Evolutionary conservation across 768 basidiomycete genomes (phyloP).

Genomic region (Boletus coccyginus): DNA sequence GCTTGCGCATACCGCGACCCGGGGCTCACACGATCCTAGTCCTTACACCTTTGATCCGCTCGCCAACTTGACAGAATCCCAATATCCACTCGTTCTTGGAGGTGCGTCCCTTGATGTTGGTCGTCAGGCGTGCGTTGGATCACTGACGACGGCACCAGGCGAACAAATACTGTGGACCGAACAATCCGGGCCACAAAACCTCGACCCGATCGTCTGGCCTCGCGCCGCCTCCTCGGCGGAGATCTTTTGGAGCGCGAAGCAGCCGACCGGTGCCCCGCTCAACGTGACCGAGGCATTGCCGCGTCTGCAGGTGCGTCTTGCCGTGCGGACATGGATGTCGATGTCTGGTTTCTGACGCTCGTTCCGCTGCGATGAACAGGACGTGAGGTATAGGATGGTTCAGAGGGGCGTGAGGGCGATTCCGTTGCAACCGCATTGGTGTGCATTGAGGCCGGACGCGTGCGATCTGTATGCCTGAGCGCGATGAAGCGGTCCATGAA

Average conservation of each 20-base stretch:
- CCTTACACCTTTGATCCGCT: slow-evolving; percentile 53
- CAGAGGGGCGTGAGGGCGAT: slow-evolving; percentile 46
- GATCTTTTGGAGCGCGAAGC: slow-evolving; percentile 50
- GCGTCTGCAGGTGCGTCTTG: slow-evolving; percentile 39
- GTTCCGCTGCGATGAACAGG: slow-evolving; percentile 19
- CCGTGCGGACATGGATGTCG: no score
- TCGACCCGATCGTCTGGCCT: slow-evolving; percentile 49
- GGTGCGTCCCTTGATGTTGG: slow-evolving; percentile 14
- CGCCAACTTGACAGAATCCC: slow-evolving; percentile 35
- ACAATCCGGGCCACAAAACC: slow-evolving; percentile 41
- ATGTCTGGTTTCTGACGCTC: neutral
- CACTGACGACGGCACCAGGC: slow-evolving; percentile 18
- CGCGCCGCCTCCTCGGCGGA: slow-evolving; percentile 47
- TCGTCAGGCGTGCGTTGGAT: neutral
- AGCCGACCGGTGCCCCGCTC: slow-evolving; percentile 34
- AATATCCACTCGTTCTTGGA: slow-evolving; percentile 39
- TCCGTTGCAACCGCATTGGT: slow-evolving; percentile 55
- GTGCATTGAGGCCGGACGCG: slow-evolving; percentile 46
- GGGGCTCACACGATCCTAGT: slow-evolving; percentile 19
- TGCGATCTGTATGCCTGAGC: slow-evolving; percentile 38
- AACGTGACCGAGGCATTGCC: slow-evolving; percentile 42
- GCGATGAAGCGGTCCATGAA: neutral
- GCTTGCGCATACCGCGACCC: neutral
- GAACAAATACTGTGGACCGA: slow-evolving; percentile 47
- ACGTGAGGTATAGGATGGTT: slow-evolving; percentile 48